Percentiles rank a stretch among this genome's conserved stretches.
Conservation (phyloP, 108 stramenopile species). For the Skeletonema tropicum region DNA sequence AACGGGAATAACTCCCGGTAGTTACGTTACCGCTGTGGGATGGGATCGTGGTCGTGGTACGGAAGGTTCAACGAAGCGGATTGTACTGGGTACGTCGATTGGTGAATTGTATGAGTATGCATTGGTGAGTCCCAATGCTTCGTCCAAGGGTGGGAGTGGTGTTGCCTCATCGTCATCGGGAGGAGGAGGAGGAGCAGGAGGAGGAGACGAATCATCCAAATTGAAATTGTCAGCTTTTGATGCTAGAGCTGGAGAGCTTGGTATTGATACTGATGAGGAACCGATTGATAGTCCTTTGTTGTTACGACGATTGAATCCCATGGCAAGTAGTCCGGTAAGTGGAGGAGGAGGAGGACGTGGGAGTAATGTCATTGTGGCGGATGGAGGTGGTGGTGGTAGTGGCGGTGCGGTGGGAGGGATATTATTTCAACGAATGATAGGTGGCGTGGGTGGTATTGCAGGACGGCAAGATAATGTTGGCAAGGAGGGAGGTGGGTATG, state of each 20-base stretch:
- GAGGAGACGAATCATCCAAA: neutral
- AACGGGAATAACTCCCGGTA: conserved; percentile 67
- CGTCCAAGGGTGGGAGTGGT: neutral
- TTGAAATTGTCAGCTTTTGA: conserved; percentile 40
- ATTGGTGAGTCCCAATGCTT: conserved; percentile 54
- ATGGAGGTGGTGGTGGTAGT: conserved; percentile 10
- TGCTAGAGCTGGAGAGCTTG: conserved; percentile 45
- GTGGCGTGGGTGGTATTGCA: conserved; percentile 24
- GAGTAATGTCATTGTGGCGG: conserved; percentile 29
- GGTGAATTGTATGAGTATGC: conserved; percentile 88
- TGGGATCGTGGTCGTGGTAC: conserved; percentile 87
- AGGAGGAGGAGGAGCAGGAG: neutral
- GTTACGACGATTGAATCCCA: conserved; percentile 37
- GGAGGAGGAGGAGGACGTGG: neutral
- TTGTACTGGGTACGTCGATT: conserved; percentile 72
- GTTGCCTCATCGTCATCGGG: neutral
- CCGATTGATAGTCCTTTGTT: conserved; percentile 38
- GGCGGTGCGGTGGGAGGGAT: conserved; percentile 42
- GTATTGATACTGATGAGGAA: conserved; percentile 33
- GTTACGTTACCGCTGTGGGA: conserved; percentile 82
- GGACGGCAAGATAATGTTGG: conserved; percentile 7
- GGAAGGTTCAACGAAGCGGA: conserved; percentile 77
- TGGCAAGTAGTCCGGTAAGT: neutral
- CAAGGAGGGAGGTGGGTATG: conserved; percentile 36
- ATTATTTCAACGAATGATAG: conserved; percentile 37